Evolutionary conservation across 2,329 filamentous ascomycete species (phyloP).

Genomic region (Curvularia verruculosa): DNA sequence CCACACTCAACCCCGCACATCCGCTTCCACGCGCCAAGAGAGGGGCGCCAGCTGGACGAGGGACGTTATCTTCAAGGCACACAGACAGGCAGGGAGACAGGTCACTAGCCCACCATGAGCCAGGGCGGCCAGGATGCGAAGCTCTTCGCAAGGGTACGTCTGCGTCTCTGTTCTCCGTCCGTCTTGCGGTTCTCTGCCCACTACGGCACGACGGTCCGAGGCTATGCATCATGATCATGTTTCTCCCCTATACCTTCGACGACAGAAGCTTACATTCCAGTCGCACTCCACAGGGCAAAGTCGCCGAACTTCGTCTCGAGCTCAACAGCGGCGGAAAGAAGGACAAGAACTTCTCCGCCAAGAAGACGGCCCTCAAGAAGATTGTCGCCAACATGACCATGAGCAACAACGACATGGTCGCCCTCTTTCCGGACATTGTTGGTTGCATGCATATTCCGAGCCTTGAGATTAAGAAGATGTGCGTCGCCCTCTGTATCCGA

Average conservation of each 20-base stretch:
- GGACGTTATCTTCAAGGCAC: conserved; percentile 31
- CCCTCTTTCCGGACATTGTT: conserved; percentile 93
- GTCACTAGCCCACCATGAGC: conserved; percentile 59
- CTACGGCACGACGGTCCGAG: not conserved
- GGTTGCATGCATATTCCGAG: conserved; percentile 93
- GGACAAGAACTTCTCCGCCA: conserved; percentile 92
- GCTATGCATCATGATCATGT: conserved; percentile 41
- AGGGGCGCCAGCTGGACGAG: conserved; percentile 38
- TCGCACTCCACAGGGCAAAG: conserved; percentile 81
- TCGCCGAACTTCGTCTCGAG: conserved; percentile 93
- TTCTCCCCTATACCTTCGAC: conserved; percentile 47
- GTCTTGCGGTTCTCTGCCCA: not conserved
- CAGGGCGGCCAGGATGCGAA: conserved; percentile 91
- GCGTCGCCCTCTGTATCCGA: conserved; percentile 41
- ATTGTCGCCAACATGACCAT: conserved; percentile 99
- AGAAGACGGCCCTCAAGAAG: conserved; percentile 99
- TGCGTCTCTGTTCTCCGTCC: conserved; percentile 22
- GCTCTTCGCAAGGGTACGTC: conserved; percentile 93
- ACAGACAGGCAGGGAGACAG: conserved; percentile 39
- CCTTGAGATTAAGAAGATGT: conserved; percentile 99
- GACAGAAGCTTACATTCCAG: conserved; percentile 58
- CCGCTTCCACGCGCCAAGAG: conserved; percentile 17
- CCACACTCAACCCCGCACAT: conserved; percentile 20
- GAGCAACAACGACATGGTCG: conserved; percentile 99
- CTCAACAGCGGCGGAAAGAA: conserved; percentile 94